Base-by-base conservation (phyloP, 1,284 basidiomycete species). In the Pseudozyma thailandica region DNA sequence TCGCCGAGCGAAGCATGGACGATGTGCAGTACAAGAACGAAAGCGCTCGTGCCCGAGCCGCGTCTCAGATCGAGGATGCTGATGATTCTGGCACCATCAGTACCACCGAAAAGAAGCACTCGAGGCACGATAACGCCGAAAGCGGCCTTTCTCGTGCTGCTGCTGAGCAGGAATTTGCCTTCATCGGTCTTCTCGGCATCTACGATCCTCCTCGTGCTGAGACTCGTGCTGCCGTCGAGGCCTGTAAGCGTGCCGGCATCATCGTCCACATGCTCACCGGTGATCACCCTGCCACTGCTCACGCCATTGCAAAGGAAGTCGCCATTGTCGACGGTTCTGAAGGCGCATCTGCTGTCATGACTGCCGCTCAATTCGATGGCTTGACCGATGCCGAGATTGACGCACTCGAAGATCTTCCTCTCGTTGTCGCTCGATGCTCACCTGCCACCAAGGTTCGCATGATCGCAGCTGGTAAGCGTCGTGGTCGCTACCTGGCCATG, bases 391-490 rank as follows among this genome's bases (percentile, higher is more conserved):
- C 15, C 31, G 68, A 77, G 45, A 71, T 80, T 12, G 78, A 80
- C 27, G 54, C 63, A 37, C 68, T 80, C 15, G 52, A 50, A 12
- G 59, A 62, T 18, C 57, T 80, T 7, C 78, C 78, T 1, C 58
- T 77, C 0, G 78, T 80, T 16, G 57, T 80, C 13, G 78, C 78
- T 8, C 74, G 78, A 9, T 80, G 78, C 70, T 76, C 76, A 21
- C 78, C 78, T 26, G 56, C 58, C 33, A 80, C 78, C 63, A 80
- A 80, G 61, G 78, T 80, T 3, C 60, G 73, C n/a, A 77, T 80
- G 72, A 77, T 80, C 26, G 62, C 70, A 7, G 78, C 78, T 0
- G 76, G 69, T 25, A 60, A 73, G 43, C 61, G 70, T 21, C 69
- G 75, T 48, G 65, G 66, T 23, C 58, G 65, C 26, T 71, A 68